Evolutionary conservation across 2,329 filamentous ascomycete species (phyloP).

Genomic region (Boeremia lycopersici): DNA sequence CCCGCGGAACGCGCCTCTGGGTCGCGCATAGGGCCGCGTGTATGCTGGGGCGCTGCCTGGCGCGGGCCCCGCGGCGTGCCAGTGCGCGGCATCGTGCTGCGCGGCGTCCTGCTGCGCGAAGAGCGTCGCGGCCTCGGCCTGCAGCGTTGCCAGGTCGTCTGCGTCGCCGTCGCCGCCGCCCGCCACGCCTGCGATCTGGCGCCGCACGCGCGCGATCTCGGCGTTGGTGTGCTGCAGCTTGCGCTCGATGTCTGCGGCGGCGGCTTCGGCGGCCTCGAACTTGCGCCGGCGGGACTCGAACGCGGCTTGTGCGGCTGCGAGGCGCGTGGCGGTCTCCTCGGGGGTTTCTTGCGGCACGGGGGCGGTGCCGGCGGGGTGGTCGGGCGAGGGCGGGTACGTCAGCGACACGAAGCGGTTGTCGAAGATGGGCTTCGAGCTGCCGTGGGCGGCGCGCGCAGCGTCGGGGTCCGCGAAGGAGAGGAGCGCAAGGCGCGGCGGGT

Average conservation of each 20-base stretch:
- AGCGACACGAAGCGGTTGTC: conserved; percentile 87
- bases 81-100: too few species aligned
- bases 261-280: conserved; percentile 66
- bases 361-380: too few species aligned
- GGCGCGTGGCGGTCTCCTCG: conserved; percentile 70
- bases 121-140: conserved; percentile 65
- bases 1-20: conserved; percentile 52
- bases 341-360: conserved; percentile 58
- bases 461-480: conserved; percentile 72
- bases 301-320: conserved; percentile 73
- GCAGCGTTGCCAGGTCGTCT: conserved; percentile 28
- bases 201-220: conserved; percentile 67
- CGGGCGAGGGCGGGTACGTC: too few species aligned
- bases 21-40: conserved; percentile 30
- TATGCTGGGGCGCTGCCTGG: too few species aligned
- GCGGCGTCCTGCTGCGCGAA: conserved; percentile 61
- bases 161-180: conserved; percentile 23
- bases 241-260: conserved; percentile 68
- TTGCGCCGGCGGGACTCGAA: conserved; percentile 70
- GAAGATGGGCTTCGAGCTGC: conserved; percentile 79
- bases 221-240: conserved; percentile 68
- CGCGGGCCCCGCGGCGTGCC: too few species aligned
- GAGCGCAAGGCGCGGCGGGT: conserved; percentile 68
- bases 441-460: conserved; percentile 72
- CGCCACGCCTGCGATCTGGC: conserved; percentile 63